Percentiles rank a stretch among this genome's conserved stretches.
Conservation (phyloP, 1,284 basidiomycete genomes). For the Apiotrichum porosum region DNA sequence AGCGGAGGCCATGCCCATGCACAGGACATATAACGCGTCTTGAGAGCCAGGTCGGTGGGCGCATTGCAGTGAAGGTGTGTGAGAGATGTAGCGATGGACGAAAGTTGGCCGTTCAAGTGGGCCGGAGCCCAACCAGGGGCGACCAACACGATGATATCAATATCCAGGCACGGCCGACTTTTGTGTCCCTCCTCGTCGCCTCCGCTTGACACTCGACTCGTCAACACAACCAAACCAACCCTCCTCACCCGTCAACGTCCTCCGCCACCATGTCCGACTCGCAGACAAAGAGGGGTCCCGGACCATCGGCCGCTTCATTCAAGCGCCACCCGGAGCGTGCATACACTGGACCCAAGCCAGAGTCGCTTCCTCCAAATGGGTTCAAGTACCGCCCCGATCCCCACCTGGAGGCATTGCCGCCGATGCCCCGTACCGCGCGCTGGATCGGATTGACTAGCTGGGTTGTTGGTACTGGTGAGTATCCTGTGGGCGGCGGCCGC, state of each 20-base stretch:
- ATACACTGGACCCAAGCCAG: constrained; percentile 8
- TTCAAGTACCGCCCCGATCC: background rate
- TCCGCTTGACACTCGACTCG: no score
- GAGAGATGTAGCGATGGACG: no score
- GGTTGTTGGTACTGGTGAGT: constrained; percentile 32
- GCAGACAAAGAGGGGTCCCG: background rate
- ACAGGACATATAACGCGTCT: background rate
- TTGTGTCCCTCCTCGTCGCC: no score
- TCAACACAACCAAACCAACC: no score
- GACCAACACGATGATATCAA: no score
- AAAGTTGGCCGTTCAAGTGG: no score
- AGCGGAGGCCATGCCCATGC: background rate
- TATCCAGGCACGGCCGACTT: no score
- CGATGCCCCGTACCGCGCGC: constrained; percentile 2
- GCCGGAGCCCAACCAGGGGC: no score
- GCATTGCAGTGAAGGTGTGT: no score
- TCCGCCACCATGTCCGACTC: constrained; percentile 1
- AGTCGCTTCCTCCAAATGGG: no score
- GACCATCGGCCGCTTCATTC: background rate
- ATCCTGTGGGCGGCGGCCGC: background rate
- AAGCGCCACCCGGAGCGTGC: constrained; percentile 10
- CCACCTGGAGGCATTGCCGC: background rate
- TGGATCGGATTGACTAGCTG: constrained; percentile 27
- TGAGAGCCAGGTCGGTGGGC: background rate
- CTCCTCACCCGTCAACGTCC: no score